Evolutionary conservation across 202 grass and related monocot species (phyloP).

Genomic region (Carex arenaria): DNA sequence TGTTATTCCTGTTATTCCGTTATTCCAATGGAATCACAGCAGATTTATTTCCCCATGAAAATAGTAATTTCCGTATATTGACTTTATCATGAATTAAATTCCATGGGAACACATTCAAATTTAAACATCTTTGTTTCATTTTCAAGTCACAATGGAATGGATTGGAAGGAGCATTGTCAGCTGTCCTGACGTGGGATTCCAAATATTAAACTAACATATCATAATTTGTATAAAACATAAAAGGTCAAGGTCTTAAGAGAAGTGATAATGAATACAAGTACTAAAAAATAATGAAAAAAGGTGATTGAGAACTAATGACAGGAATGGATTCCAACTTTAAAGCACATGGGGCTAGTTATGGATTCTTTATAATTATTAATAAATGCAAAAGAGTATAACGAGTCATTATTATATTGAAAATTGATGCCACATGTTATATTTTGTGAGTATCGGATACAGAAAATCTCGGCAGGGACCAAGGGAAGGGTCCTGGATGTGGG

Average conservation of each 20-base stretch:
- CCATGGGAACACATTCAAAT: too few species aligned
- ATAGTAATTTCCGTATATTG: too few species aligned
- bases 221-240: background rate
- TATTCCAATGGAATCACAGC: too few species aligned
- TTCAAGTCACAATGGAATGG: background rate
- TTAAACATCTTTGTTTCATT: background rate
- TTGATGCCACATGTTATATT: background rate
- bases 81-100: background rate
- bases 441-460: background rate
- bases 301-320: conserved; percentile 3
- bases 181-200: background rate
- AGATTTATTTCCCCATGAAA: too few species aligned
- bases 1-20: too few species aligned
- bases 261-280: background rate
- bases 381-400: background rate
- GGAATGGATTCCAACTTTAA: conserved; percentile 1
- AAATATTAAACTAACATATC: background rate
- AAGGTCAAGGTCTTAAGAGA: conserved; percentile 9
- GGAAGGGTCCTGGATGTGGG: background rate
- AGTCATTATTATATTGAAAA: background rate
- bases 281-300: background rate
- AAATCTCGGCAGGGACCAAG: background rate
- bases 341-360: conserved; percentile 10
- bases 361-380: background rate
- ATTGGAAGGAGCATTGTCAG: background rate